phyloP scores from a whole-genome alignment of 495 filamentous ascomycete genomes.

The Chaetomidium leptoderma region DNA sequence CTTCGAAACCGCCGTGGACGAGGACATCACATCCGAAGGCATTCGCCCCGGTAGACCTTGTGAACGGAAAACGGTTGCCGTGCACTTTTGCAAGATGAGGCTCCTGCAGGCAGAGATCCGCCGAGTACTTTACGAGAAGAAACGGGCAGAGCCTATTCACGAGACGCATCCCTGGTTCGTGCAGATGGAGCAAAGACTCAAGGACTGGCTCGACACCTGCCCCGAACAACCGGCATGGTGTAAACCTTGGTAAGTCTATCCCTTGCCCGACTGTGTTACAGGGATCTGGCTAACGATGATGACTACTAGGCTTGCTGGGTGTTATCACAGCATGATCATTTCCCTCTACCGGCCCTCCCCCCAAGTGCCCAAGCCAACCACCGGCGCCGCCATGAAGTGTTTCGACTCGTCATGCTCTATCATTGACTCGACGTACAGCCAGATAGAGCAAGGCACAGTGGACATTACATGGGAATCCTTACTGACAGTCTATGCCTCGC shows the following conservation, averaged over 20 bases:
- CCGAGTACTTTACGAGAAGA: conserved; percentile 75
- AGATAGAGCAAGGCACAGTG: conserved; percentile 66
- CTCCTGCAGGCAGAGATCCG: conserved; percentile 82
- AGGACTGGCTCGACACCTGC: conserved; percentile 58
- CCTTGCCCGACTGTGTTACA: too few relatives aligned
- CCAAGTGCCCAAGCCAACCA: conserved; percentile 78
- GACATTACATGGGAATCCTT: conserved; percentile 93
- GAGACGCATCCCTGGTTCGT: conserved; percentile 82
- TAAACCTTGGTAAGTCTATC: conserved; percentile 46
- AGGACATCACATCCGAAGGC: conserved; percentile 73
- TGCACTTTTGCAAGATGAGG: conserved; percentile 92
- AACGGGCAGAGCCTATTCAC: conserved; percentile 62
- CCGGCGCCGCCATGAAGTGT: conserved; percentile 67
- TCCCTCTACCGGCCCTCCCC: conserved; percentile 83
- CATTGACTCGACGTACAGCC: conserved; percentile 69
- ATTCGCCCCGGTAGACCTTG: conserved; percentile 63
- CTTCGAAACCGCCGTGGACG: conserved; percentile 73
- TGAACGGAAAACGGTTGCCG: conserved; percentile 75
- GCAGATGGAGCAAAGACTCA: conserved; percentile 70
- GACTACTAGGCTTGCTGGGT: conserved; percentile 67
- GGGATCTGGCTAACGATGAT: conserved; percentile 3
- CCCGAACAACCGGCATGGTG: conserved; percentile 48
- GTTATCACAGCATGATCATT: conserved; percentile 79
- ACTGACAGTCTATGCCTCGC: conserved; percentile 75
- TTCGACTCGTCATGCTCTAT: conserved; percentile 78